A percentile compares a stretch with the other conserved stretches of the same genome.
Evolutionary conservation across 768 basidiomycete genomes (phyloP).

Genomic region (Tulasnella sp.): DNA sequence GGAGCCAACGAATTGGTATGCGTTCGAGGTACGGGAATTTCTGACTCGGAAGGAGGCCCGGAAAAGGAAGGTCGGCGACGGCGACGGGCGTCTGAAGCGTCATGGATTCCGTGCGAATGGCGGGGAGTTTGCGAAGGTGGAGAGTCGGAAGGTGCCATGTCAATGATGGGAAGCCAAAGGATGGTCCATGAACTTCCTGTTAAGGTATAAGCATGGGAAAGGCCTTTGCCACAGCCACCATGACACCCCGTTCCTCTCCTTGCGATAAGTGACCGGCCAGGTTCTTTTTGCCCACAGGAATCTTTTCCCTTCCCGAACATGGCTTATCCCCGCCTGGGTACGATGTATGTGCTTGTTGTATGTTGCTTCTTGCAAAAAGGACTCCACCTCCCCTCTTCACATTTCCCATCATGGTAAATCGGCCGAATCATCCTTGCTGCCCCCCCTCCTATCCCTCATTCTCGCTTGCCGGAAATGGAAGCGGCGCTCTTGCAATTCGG

Average conservation of each 20-base stretch:
- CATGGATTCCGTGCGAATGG: background rate
- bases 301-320: background rate
- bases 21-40: background rate
- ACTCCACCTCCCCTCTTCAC: background rate
- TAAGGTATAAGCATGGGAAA: background rate
- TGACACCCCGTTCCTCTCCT: too few species aligned
- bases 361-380: background rate
- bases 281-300: background rate
- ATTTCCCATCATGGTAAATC: constrained; percentile 7
- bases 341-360: background rate
- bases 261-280: constrained; percentile 6
- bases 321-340: background rate
- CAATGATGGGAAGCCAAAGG: background rate
- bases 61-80: background rate
- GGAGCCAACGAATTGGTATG: background rate
- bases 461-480: background rate
- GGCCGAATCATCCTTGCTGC: constrained; percentile 6
- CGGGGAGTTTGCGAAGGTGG: background rate
- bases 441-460: background rate
- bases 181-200: background rate
- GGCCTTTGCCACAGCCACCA: background rate
- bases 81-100: background rate
- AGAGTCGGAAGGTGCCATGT: background rate
- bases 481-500: constrained; percentile 1
- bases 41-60: background rate